These are phyloP conservation scores for Aspergillus japonicus DNA, from an alignment of 2,329 filamentous ascomycete species.

Conservation along the genomic window DNA sequence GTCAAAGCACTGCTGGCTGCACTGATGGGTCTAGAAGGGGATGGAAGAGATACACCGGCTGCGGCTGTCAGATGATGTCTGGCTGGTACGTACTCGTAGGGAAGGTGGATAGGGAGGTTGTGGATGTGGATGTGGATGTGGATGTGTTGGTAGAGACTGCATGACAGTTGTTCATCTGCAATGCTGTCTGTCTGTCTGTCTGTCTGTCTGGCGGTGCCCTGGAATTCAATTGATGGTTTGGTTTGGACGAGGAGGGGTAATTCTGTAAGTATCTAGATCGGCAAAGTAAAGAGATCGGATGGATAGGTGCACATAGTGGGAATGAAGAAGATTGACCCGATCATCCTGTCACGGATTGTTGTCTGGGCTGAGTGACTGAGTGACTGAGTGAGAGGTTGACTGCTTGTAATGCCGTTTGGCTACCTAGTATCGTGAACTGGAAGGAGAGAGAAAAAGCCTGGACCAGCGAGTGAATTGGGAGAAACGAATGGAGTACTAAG, in stretches of 20 bases:
- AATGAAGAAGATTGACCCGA: no score
- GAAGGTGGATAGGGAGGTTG: neutral
- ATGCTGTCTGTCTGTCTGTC: neutral
- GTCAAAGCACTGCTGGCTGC: neutral
- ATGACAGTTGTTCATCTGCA: neutral
- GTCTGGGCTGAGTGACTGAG: no score
- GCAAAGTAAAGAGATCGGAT: no score
- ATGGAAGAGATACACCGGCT: neutral
- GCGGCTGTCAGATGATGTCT: slow-evolving; percentile 4
- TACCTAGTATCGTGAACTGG: no score
- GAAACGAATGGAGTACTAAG: no score
- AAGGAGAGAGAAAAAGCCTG: neutral
- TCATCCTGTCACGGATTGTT: no score
- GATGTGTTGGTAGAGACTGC: neutral
- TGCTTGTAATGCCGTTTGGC: no score
- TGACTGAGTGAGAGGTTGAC: no score
- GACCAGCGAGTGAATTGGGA: neutral
- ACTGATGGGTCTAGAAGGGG: slow-evolving; percentile 4
- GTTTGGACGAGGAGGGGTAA: neutral
- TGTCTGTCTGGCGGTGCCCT: no score
- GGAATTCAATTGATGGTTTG: neutral
- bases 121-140: neutral
- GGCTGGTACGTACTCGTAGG: no score
- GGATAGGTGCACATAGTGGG: no score
- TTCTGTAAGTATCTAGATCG: no score